Evolutionary conservation across 345 rosid genomes (phyloP).

Genomic region (Acer negundo): DNA sequence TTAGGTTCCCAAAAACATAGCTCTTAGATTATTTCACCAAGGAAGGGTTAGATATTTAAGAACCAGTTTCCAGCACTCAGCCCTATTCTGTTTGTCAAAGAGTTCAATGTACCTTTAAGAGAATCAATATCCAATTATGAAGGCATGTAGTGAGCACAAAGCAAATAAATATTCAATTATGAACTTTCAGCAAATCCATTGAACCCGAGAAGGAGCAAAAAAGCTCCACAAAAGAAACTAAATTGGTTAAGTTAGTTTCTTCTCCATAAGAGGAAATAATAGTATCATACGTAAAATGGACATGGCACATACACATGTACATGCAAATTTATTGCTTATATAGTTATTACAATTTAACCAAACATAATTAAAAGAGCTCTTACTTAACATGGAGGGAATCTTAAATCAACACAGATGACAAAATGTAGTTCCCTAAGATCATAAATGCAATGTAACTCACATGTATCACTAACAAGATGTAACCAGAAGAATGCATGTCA

Average conservation of each 20-base stretch:
- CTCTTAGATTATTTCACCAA: not conserved
- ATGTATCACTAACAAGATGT: not conserved
- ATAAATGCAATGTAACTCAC: conserved; percentile 10
- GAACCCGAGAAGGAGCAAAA: not conserved
- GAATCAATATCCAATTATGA: not conserved
- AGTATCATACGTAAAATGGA: not conserved
- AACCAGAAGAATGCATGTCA: conserved; percentile 15
- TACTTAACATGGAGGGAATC: not conserved
- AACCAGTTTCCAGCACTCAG: not conserved
- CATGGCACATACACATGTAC: not conserved
- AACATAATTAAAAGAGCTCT: not conserved
- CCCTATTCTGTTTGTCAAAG: not conserved
- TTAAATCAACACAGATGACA: not conserved
- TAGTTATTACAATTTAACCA: not conserved
- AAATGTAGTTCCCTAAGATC: conserved; percentile 11
- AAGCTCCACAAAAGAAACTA: not conserved
- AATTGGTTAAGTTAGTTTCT: not conserved
- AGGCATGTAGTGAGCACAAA: not conserved
- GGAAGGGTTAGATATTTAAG: not conserved
- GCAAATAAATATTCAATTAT: not conserved
- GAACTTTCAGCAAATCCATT: not conserved
- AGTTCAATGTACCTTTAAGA: not conserved
- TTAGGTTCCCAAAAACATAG: not conserved
- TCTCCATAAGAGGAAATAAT: not conserved
- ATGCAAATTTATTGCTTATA: not conserved